Evolutionary conservation across 2,329 filamentous ascomycete genomes (phyloP).

Genomic region (Ambrosiella cleistominuta): DNA sequence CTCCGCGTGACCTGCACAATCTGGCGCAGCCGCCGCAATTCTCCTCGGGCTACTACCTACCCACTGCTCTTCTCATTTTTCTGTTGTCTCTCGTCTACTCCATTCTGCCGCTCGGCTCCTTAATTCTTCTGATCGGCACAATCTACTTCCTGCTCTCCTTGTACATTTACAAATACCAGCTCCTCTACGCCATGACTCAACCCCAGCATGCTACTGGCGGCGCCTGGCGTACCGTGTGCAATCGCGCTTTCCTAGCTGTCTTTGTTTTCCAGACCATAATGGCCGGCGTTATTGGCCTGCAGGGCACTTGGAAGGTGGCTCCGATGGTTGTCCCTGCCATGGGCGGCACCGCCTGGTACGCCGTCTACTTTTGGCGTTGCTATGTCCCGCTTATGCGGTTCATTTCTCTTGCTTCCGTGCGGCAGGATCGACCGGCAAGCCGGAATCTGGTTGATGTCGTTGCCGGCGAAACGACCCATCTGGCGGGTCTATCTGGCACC

Average conservation of each 20-base stretch:
- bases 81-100: slow-evolving; percentile 94
- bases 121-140: slow-evolving; percentile 65
- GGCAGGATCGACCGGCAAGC: slow-evolving; percentile 22
- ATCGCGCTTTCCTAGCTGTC: slow-evolving; percentile 71
- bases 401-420: slow-evolving; percentile 77
- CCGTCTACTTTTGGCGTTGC: slow-evolving; percentile 58
- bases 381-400: slow-evolving; percentile 84
- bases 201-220: slow-evolving; percentile 83
- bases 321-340: slow-evolving; percentile 60
- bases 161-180: slow-evolving; percentile 91
- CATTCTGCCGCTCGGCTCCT: slow-evolving; percentile 60
- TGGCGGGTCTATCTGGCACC: too few species aligned
- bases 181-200: slow-evolving; percentile 96
- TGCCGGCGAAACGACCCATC: too few species aligned
- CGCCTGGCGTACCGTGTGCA: slow-evolving; percentile 93
- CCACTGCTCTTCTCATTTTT: slow-evolving; percentile 79
- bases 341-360: slow-evolving; percentile 73
- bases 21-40: slow-evolving; percentile 70
- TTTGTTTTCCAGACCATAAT: slow-evolving; percentile 83
- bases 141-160: slow-evolving; percentile 71
- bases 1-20: slow-evolving; percentile 75
- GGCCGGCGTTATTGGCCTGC: slow-evolving; percentile 65
- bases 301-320: slow-evolving; percentile 55
- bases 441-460: too few species aligned
- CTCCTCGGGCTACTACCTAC: slow-evolving; percentile 90